phyloP scores from a whole-genome alignment of 331 rosid species.

The Quercus lobata region DNA sequence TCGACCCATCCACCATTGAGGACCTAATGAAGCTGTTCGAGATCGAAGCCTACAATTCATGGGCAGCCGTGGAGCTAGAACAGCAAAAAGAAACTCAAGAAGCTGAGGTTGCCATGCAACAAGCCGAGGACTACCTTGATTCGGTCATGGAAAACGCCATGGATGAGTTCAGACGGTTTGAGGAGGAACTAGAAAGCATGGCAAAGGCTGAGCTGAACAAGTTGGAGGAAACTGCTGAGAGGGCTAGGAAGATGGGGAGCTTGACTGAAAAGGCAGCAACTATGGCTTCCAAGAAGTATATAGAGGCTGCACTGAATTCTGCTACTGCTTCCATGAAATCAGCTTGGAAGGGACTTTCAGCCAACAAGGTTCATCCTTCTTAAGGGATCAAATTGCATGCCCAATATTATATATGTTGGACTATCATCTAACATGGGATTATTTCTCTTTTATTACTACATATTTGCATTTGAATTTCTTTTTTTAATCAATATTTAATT shows the following conservation, averaged over 20 bases:
- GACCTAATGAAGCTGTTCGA: slow-evolving; percentile 84
- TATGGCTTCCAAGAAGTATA: slow-evolving; percentile 65
- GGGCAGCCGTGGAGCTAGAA: slow-evolving; percentile 81
- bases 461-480: no score
- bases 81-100: slow-evolving; percentile 48
- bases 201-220: slow-evolving; percentile 38
- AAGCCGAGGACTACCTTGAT: slow-evolving; percentile 69
- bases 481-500: no score
- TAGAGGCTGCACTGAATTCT: slow-evolving; percentile 69
- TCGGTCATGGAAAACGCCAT: slow-evolving; percentile 75
- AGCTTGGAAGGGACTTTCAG: slow-evolving; percentile 77
- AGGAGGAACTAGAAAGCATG: slow-evolving; percentile 59
- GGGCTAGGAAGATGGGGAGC: slow-evolving; percentile 66
- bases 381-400: not conserved
- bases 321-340: slow-evolving; percentile 92
- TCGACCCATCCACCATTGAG: slow-evolving; percentile 81
- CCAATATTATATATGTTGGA: not conserved
- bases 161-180: slow-evolving; percentile 80
- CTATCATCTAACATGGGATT: no score
- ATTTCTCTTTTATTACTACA: no score
- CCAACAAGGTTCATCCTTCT: slow-evolving; percentile 84
- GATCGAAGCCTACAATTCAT: slow-evolving; percentile 83
- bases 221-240: slow-evolving; percentile 52
- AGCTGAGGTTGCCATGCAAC: slow-evolving; percentile 48
- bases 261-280: slow-evolving; percentile 69